phyloP scores from a whole-genome alignment of 805 yeast species.

The Candida montana region DNA sequence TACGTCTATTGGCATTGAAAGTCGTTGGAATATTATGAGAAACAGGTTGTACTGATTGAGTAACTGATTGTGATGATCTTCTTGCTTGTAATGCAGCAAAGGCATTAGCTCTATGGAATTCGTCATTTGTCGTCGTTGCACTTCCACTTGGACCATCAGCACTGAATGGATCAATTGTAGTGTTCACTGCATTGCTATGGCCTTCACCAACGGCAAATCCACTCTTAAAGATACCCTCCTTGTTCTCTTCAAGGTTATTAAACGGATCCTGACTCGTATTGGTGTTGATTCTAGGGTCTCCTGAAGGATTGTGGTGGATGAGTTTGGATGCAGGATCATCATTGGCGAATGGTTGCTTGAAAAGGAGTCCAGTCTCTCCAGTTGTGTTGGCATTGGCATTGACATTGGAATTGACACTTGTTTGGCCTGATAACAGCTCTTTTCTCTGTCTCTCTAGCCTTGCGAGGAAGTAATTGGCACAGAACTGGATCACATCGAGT shows the following conservation, averaged over 20 bases:
- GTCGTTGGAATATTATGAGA: conserved; percentile 43
- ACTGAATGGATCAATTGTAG: conserved; percentile 21
- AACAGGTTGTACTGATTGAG: conserved; percentile 12
- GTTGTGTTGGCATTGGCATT: not conserved
- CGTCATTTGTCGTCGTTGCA: not conserved
- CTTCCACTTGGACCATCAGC: conserved; percentile 1
- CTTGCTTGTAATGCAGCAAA: conserved; percentile 9
- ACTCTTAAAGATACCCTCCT: conserved; percentile 16
- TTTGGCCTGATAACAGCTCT: conserved; percentile 42
- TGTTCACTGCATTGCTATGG: conserved; percentile 10
- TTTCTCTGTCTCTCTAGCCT: conserved; percentile 57
- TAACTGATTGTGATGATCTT: conserved; percentile 14
- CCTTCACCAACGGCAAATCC: conserved; percentile 23
- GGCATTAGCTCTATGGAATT: conserved; percentile 7
- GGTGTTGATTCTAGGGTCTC: not conserved
- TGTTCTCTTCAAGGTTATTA: conserved; percentile 15
- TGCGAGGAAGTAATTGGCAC: conserved; percentile 64
- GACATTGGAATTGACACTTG: not conserved
- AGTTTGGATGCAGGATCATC: conserved; percentile 55
- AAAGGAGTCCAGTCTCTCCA: conserved; percentile 6
- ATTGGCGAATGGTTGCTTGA: conserved; percentile 48
- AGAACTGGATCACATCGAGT: conserved; percentile 64
- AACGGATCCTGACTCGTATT: not conserved
- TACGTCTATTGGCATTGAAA: conserved; percentile 78
- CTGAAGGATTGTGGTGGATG: conserved; percentile 25